phyloP scores from a whole-genome alignment of 148 eudicot species.

The Spergularia bocconei region DNA sequence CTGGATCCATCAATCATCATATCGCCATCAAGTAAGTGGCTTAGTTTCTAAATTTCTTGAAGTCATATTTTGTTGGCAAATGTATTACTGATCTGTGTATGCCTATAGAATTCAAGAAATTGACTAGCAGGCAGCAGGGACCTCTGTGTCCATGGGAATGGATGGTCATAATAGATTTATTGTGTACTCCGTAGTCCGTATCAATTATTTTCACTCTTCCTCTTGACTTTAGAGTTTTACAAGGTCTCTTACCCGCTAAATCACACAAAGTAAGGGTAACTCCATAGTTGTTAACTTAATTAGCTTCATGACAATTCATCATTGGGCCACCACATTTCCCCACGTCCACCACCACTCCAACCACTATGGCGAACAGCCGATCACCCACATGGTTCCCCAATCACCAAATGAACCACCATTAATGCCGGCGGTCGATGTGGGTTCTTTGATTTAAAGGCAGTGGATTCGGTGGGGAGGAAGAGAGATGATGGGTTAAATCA shows the following conservation, averaged over 20 bases:
- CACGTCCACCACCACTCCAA: too few species aligned
- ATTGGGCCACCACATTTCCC: too few species aligned
- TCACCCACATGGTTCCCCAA: too few species aligned
- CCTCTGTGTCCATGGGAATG: neutral
- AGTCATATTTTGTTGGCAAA: neutral
- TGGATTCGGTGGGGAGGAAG: too few species aligned
- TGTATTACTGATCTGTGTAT: neutral
- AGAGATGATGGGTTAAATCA: too few species aligned
- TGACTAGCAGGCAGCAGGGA: neutral
- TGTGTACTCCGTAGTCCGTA: neutral
- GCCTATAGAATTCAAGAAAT: neutral
- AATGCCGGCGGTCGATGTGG: too few species aligned
- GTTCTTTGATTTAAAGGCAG: too few species aligned
- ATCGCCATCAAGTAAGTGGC: slow-evolving; percentile 68
- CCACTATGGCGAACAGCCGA: too few species aligned
- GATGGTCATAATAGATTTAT: neutral
- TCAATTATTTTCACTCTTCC: neutral
- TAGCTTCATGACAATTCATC: too few species aligned
- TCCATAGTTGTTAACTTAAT: too few species aligned
- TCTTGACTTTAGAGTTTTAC: neutral
- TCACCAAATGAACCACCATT: too few species aligned
- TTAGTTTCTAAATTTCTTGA: slow-evolving; percentile 6
- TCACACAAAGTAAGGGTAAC: too few species aligned
- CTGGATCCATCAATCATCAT: slow-evolving; percentile 65
- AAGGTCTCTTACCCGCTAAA: neutral